A percentile compares a stretch with the other conserved stretches of the same genome.
These are phyloP conservation scores for Tilletiopsis washingtonensis DNA, from an alignment of 1,284 basidiomycete species.

Conservation along the genomic window DNA sequence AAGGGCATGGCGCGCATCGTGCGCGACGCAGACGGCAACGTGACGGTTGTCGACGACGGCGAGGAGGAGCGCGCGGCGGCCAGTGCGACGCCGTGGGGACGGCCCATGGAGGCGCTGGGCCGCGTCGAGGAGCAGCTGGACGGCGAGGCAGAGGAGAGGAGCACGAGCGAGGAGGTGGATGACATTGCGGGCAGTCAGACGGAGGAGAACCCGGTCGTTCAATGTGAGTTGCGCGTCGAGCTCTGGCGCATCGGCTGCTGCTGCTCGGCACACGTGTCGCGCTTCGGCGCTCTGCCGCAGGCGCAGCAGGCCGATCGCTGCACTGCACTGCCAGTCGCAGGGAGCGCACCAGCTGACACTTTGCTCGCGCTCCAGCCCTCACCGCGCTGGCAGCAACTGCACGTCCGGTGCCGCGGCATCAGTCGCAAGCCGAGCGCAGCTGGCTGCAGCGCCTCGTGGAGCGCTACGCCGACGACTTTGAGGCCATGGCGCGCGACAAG, in stretches of 20 bases:
- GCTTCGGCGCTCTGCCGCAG: not conserved
- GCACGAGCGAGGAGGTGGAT: slow-evolving; percentile 11
- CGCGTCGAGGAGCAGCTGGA: slow-evolving; percentile 9
- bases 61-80: slow-evolving; percentile 49
- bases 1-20: slow-evolving; percentile 75
- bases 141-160: slow-evolving; percentile 9
- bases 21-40: slow-evolving; percentile 71
- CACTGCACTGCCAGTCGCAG: not conserved
- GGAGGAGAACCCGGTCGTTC: no score
- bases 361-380: slow-evolving; percentile 48
- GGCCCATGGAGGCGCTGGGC: slow-evolving; percentile 13
- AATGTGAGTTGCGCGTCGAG: no score
- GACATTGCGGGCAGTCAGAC: slow-evolving; percentile 6
- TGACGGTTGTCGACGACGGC: slow-evolving; percentile 68
- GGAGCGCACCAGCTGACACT: not conserved
- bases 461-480: slow-evolving; percentile 66
- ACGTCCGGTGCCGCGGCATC: slow-evolving; percentile 56
- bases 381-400: slow-evolving; percentile 52
- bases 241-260: no score
- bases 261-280: no score
- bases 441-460: slow-evolving; percentile 64
- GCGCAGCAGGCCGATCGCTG: not conserved
- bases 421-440: slow-evolving; percentile 62
- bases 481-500: slow-evolving; percentile 70
- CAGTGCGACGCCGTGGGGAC: slow-evolving; percentile 48